Evolutionary conservation across 1,284 basidiomycete species (phyloP).

Genomic region (Pulveroboletus sp.): DNA sequence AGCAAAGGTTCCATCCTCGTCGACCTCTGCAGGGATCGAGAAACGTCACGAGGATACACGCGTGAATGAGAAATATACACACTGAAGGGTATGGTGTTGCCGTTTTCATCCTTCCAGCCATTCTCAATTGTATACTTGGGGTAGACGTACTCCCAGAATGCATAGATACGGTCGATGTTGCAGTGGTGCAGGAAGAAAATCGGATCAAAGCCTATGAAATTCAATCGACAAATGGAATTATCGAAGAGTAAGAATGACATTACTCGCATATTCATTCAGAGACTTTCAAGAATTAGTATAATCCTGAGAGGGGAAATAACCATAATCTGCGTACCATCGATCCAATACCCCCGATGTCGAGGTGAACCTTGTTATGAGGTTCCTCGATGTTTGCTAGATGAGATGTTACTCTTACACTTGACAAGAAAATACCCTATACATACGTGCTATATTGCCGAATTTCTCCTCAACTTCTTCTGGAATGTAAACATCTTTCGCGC

Average conservation of each 20-base stretch:
- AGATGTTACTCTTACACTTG: background rate
- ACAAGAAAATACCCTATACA: background rate
- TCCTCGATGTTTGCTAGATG: conserved; percentile 19
- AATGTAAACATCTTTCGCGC: too few species aligned
- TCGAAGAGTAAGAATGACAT: background rate
- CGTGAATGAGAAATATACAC: background rate
- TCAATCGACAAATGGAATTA: background rate
- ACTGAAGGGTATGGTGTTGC: conserved; percentile 9
- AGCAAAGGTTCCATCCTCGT: background rate
- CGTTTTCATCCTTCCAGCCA: conserved; percentile 13
- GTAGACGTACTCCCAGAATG: conserved; percentile 24
- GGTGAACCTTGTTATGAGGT: conserved; percentile 18
- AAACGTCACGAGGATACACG: too few species aligned
- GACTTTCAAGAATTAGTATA: conserved; percentile 7
- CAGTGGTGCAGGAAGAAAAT: conserved; percentile 22
- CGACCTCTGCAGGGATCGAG: conserved; percentile 4
- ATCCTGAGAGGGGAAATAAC: background rate
- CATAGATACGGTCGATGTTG: conserved; percentile 21
- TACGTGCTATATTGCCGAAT: too few species aligned
- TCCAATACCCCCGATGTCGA: conserved; percentile 18
- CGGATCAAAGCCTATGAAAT: conserved; percentile 13
- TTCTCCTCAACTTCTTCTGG: too few species aligned
- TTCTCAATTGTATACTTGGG: conserved; percentile 15
- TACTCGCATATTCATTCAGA: conserved; percentile 21
- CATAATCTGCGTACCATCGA: conserved; percentile 12